Percentiles rank a stretch among this genome's conserved stretches.
These are phyloP conservation scores for Botrytis sinoallii DNA, from an alignment of 2,329 filamentous ascomycete species.

Conservation along the genomic window DNA sequence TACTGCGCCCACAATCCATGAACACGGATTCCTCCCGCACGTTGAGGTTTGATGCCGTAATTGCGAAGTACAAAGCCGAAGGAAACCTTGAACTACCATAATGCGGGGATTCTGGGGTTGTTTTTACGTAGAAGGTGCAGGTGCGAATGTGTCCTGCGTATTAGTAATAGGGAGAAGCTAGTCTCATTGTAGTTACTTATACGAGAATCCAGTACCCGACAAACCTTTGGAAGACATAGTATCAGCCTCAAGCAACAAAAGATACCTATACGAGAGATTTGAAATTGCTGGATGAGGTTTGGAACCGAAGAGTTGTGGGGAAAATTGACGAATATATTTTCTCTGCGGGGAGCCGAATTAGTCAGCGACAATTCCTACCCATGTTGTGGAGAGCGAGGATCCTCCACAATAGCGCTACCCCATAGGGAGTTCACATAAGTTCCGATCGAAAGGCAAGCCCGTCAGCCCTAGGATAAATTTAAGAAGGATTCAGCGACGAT, in stretches of 20 bases:
- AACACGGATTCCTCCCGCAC: not conserved
- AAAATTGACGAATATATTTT: not conserved
- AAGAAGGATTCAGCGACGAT: not conserved
- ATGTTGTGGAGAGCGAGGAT: not conserved
- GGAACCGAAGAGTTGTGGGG: not conserved
- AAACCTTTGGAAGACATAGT: not conserved
- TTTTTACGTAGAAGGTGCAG: not conserved
- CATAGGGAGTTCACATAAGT: not conserved
- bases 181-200: not conserved
- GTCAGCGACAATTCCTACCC: not conserved
- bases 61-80: not conserved
- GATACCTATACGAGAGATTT: not conserved
- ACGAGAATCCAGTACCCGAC: not conserved
- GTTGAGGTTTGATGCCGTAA: not conserved
- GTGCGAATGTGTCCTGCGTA: not conserved
- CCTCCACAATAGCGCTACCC: not conserved
- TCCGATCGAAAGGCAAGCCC: not conserved
- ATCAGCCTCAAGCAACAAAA: not conserved
- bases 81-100: slow-evolving; percentile 1
- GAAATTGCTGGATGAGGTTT: not conserved
- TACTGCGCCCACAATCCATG: no score
- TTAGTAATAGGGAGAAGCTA: not conserved
- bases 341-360: not conserved
- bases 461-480: not conserved
- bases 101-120: not conserved